Percentiles rank a stretch among this genome's conserved stretches.
Evolutionary conservation across 1,284 basidiomycete genomes (phyloP).

Genomic region (Trichosporon sp.): DNA sequence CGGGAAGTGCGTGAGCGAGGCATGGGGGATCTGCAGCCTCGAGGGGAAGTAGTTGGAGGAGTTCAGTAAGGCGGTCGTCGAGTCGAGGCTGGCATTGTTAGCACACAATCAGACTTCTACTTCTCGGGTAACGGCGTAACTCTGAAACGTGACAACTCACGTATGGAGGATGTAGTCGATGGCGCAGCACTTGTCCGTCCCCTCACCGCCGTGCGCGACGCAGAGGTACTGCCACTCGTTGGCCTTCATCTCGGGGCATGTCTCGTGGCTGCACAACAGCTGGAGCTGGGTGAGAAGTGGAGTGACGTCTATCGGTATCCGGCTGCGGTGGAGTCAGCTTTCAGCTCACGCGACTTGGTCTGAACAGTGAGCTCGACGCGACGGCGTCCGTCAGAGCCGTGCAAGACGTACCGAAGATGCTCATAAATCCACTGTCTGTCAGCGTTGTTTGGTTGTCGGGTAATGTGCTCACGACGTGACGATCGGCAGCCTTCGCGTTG

Average conservation of each 20-base stretch:
- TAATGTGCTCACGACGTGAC: constrained; percentile 56
- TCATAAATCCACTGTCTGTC: constrained; percentile 93
- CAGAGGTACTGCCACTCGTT: constrained; percentile 96
- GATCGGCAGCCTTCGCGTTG: constrained; percentile 56
- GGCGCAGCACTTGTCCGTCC: constrained; percentile 78
- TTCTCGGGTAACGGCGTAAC: not conserved
- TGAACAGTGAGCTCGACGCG: not conserved
- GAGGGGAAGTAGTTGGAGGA: constrained; percentile 88
- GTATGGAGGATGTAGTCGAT: constrained; percentile 97
- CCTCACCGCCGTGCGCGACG: constrained; percentile 69
- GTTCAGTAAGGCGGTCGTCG: constrained; percentile 88
- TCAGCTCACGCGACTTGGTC: constrained; percentile 9
- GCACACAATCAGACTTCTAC: constrained; percentile 64
- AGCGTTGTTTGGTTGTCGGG: constrained; percentile 1
- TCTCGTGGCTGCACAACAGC: constrained; percentile 75
- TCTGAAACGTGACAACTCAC: constrained; percentile 38
- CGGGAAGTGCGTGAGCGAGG: constrained; percentile 82
- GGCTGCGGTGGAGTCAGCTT: constrained; percentile 60
- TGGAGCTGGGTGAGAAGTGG: constrained; percentile 85
- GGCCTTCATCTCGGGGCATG: constrained; percentile 96
- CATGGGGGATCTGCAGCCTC: constrained; percentile 75
- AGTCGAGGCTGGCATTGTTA: constrained; percentile 69
- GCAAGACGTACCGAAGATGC: constrained; percentile 71
- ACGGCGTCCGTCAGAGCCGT: not conserved
- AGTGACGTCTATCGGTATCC: constrained; percentile 87